Percentiles rank a stretch among this genome's conserved stretches.
Evolutionary conservation across 2,329 filamentous ascomycete genomes (phyloP).

Genomic region (Colletotrichum tamarilloi): DNA sequence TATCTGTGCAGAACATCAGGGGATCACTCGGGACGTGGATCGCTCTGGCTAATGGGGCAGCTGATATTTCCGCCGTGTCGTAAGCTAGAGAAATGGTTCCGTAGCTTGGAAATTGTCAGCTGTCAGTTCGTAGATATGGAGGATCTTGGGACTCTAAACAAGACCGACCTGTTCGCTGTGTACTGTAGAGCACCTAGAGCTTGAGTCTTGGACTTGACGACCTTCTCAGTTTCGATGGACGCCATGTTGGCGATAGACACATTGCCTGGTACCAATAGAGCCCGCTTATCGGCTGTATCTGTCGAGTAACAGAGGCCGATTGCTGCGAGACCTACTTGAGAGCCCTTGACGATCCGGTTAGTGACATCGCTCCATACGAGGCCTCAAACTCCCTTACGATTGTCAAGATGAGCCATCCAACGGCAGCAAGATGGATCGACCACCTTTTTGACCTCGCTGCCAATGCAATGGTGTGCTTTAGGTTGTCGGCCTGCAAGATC

Average conservation of each 20-base stretch:
- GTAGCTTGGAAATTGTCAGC: slow-evolving; percentile 43
- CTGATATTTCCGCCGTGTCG: slow-evolving; percentile 32
- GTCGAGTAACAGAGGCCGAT: slow-evolving; percentile 55
- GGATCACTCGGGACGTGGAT: slow-evolving; percentile 45
- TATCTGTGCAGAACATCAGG: slow-evolving; percentile 36
- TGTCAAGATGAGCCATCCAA: slow-evolving; percentile 46
- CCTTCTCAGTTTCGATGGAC: slow-evolving; percentile 45
- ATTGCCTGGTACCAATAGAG: slow-evolving; percentile 46
- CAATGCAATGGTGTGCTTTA: slow-evolving; percentile 43
- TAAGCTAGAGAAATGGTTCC: slow-evolving; percentile 50
- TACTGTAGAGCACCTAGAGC: slow-evolving; percentile 49
- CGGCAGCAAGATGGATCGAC: slow-evolving; percentile 41
- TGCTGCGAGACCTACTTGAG: slow-evolving; percentile 55
- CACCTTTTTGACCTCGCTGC: slow-evolving; percentile 41
- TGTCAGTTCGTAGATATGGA: background rate
- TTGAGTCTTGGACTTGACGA: slow-evolving; percentile 40
- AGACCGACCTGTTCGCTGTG: slow-evolving; percentile 52
- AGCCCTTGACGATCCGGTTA: slow-evolving; percentile 42
- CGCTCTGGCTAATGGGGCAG: slow-evolving; percentile 42
- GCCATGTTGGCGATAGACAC: slow-evolving; percentile 51
- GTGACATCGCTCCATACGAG: no score
- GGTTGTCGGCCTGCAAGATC: slow-evolving; percentile 45
- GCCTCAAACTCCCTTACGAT: slow-evolving; percentile 39
- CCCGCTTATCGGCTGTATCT: slow-evolving; percentile 47
- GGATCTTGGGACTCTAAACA: background rate